Base-by-base conservation (phyloP, 495 filamentous ascomycete genomes). In the Neurospora africana region DNA sequence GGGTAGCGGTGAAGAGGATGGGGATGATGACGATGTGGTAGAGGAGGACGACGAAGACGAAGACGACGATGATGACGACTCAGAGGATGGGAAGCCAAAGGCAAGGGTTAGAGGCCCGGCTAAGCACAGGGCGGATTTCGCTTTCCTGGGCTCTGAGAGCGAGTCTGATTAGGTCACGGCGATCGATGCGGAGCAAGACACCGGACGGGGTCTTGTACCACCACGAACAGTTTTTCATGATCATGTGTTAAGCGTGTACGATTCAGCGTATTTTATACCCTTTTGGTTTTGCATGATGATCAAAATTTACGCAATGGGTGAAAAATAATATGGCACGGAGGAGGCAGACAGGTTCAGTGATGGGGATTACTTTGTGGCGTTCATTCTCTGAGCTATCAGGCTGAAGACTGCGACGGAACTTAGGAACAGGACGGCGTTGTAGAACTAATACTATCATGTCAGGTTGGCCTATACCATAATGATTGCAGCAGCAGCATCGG, bases 341-440 rank as follows among this genome's bases (percentile, higher is more conserved):
- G 61, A 30, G 21, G 17, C 37, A 35, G 17, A 19, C 33, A 67
- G 15, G 21, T 68, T 41, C 35, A 41, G 33, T 39, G 15, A 9
- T 27, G 21, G 13, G 17, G n/a, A 21, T 79, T 75, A 84, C 77
- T 75, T 82, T n/a, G 75, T 70, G 38, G 82, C 83, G 73, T 86
- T 85, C 80, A 86, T 84, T 78, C 79, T 83, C 77, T 99, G 96
- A 23, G 93, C 95, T 72, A 93, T 88, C 72, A 98, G 84, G 78
- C 94, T 97, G 84, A 98, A 96, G 71, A 95, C 89, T 3, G 93
- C 93, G 39, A 98, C 92, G 0, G 94, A 97, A 5, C 94, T 94
- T 81, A 98, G 92, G 83, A 98, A 99, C 2, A 98, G 86, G 3
- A 97, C 92, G 4, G 97, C 87, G 78, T 98, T 98, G 84, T 98